Conservation (phyloP, 1,284 basidiomycete genomes). For the Naganishia cerealis region DNA sequence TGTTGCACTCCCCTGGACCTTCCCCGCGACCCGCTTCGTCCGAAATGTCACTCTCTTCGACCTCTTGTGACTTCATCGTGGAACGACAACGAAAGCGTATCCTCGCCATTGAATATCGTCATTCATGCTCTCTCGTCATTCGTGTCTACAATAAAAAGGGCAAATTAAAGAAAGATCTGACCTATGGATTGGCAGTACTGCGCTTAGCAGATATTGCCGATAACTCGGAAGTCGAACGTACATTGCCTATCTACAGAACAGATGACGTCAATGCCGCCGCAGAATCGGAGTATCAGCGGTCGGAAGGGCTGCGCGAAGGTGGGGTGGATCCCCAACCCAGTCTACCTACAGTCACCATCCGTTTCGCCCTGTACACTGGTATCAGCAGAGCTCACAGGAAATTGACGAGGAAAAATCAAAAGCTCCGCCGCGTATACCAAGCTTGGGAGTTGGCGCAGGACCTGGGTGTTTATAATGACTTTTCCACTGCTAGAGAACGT, state of each 20-base stretch:
- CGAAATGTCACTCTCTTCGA: slow-evolving; percentile 2
- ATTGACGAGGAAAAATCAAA: slow-evolving; percentile 46
- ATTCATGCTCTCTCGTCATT: slow-evolving; percentile 50
- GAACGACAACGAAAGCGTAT: slow-evolving; percentile 34
- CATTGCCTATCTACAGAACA: slow-evolving; percentile 46
- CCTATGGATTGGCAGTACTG: slow-evolving; percentile 43
- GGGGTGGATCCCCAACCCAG: neutral
- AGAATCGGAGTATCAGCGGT: slow-evolving; percentile 22
- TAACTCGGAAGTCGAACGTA: slow-evolving; percentile 35
- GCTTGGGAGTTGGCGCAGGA: slow-evolving; percentile 49
- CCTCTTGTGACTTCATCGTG: slow-evolving; percentile 38
- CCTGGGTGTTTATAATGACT: slow-evolving; percentile 31
- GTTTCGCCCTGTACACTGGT: slow-evolving; percentile 45
- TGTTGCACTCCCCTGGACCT: neutral
- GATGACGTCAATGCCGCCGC: slow-evolving; percentile 38
- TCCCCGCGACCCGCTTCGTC: neutral
- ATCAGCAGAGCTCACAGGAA: slow-evolving; percentile 46
- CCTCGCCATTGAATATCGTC: slow-evolving; percentile 51
- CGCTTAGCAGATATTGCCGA: slow-evolving; percentile 46
- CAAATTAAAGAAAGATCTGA: slow-evolving; percentile 46
- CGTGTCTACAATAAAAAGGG: slow-evolving; percentile 40
- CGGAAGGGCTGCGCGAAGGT: neutral
- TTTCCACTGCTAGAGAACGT: neutral
- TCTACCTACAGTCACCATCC: slow-evolving; percentile 38
- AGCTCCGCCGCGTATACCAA: slow-evolving; percentile 48